Evolutionary conservation across 495 filamentous ascomycete genomes (phyloP), one percentile per base, ranked within the genome.

Genomic region (Penicillium daleae): DNA sequence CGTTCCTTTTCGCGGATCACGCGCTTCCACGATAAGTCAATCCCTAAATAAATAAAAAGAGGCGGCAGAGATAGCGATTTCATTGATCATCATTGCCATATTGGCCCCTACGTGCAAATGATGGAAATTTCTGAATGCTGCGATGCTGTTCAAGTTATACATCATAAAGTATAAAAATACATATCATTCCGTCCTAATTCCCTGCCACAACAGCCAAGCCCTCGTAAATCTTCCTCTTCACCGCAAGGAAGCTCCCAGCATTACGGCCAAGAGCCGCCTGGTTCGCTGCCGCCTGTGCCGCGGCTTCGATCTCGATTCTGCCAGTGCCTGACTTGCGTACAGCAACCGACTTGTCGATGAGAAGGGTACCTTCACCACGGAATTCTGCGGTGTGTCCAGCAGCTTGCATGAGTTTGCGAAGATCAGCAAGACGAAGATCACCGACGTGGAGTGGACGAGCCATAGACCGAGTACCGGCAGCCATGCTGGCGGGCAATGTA

Each of bases 391-490:
- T 91, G 74, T 97, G 92, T 2, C 94, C 93, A 22, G 89, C 83
- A 19, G 82, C 81, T 58, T 91, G 87, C 86, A 99, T 89, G 27
- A 92, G 84, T 64, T 90, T 89, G 51, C 96, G 83, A 53, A 99
- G 76, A 72, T 97, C 93, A 0, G 95, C 92, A 15, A 99, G 83
- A 19, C 95, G 83, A 19, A 98, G 80, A 69, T 99, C 95, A 59
- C 95, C 95, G 24, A 98, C 96, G 71, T 98, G 96, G 12, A 99
- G 84, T 9, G 96, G 92, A 37, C 93, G 93, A 8, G 92, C 87
- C 57, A 90, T 85, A 13, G 90, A 90, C 49, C 90, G 83, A 5
- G 88, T 90, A 1, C 91, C 88, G 2, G 91, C 87, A 8, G 88
- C 87, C 75, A 95, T 85, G 65, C 80, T 90, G n/a, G 83, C 79